These are phyloP conservation scores for Catunica adiposa DNA, from an alignment of 2,329 filamentous ascomycete species.

Conservation along the genomic window DNA sequence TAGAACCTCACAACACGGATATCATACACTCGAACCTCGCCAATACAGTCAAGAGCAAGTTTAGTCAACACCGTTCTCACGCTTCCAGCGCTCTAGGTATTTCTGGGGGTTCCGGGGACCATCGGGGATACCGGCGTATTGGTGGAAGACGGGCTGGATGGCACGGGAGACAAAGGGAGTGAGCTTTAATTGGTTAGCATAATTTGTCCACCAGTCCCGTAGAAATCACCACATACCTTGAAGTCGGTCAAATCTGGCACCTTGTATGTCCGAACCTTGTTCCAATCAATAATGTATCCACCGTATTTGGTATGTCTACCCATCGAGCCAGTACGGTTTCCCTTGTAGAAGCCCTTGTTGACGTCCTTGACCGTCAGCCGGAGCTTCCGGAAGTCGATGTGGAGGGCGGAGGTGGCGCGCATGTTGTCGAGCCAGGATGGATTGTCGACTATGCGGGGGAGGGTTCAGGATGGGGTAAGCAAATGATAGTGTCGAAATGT, in stretches of 20 bases:
- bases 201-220: neutral
- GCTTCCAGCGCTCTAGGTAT: constrained; percentile 52
- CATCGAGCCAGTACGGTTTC: constrained; percentile 75
- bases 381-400: constrained; percentile 54
- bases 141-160: constrained; percentile 35
- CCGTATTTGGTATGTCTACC: constrained; percentile 71
- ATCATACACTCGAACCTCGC: neutral
- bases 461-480: neutral
- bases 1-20: neutral
- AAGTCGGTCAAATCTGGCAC: constrained; percentile 57
- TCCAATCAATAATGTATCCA: constrained; percentile 68
- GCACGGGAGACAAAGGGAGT: constrained; percentile 59
- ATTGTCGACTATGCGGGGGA: neutral
- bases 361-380: constrained; percentile 83
- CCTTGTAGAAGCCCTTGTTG: constrained; percentile 93
- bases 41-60: neutral
- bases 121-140: constrained; percentile 33
- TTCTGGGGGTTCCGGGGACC: constrained; percentile 44
- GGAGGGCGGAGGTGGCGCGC: constrained; percentile 52
- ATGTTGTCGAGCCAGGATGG: constrained; percentile 27
- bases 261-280: constrained; percentile 80
- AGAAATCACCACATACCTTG: constrained; percentile 38
- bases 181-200: constrained; percentile 34
- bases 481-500: neutral
- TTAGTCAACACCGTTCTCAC: constrained; percentile 46